Conservation (phyloP, 768 basidiomycete species). For the Piloderma croceum region DNA sequence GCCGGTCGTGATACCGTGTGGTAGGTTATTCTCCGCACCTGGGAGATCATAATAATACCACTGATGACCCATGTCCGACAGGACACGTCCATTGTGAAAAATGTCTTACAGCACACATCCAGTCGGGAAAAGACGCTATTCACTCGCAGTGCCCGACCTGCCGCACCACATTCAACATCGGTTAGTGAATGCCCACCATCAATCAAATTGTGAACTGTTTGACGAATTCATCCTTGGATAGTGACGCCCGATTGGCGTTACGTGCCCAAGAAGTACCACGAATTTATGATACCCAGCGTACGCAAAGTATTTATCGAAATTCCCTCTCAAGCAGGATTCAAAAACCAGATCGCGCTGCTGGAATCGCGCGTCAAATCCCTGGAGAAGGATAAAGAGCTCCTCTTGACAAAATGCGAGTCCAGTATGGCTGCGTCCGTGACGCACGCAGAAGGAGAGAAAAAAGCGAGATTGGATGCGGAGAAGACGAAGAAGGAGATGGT, state of each 20-base stretch:
- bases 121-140: background rate
- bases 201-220: background rate
- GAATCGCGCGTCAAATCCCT: background rate
- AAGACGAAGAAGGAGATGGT: background rate
- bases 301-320: background rate
- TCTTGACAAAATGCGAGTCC: background rate
- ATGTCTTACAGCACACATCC: background rate
- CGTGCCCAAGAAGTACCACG: background rate
- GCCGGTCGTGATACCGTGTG: constrained; percentile 59
- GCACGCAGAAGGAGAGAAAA: background rate
- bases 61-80: background rate
- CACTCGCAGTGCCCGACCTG: background rate
- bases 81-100: background rate
- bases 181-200: background rate
- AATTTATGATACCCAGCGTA: background rate
- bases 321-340: background rate
- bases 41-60: background rate
- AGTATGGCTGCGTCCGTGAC: background rate
- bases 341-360: background rate
- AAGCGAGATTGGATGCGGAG: background rate
- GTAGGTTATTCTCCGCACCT: constrained; percentile 32
- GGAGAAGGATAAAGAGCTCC: too few relatives aligned
- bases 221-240: too few relatives aligned
- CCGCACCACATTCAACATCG: background rate
- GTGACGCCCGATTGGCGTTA: background rate